phyloP scores from a whole-genome alignment of 1,139 yeast species.

The Suhomyces choctaworum region DNA sequence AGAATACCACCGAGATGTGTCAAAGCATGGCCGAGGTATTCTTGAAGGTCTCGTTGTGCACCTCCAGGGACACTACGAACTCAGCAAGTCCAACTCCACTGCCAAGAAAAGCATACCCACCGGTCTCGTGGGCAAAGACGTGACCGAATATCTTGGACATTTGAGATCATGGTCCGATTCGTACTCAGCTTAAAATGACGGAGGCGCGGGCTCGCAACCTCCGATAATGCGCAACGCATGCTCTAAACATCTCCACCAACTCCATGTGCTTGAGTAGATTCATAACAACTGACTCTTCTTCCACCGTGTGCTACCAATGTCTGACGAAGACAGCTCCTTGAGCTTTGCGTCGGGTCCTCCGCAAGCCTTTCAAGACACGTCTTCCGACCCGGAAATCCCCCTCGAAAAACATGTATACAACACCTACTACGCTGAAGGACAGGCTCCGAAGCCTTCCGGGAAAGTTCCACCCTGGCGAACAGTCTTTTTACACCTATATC shows the following conservation, averaged over 20 bases:
- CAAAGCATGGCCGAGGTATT: no score
- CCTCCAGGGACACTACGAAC: conserved; percentile 19
- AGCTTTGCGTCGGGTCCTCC: not conserved
- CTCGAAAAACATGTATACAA: not conserved
- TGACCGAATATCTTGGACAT: conserved; percentile 15
- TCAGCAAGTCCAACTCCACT: conserved; percentile 20
- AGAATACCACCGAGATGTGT: not conserved
- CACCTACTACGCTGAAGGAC: not conserved
- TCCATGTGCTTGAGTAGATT: no score
- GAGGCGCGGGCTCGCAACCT: not conserved
- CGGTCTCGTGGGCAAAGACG: conserved; percentile 20
- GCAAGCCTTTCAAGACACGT: not conserved
- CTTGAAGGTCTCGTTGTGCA: conserved; percentile 15
- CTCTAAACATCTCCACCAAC: not conserved
- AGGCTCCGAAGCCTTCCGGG: not conserved
- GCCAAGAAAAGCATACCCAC: conserved; percentile 24
- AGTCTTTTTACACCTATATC: conserved; percentile 17
- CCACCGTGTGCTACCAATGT: no score
- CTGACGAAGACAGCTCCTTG: not conserved
- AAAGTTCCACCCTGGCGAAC: conserved; percentile 17
- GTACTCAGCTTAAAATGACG: not conserved
- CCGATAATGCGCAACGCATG: not conserved
- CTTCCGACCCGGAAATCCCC: conserved; percentile 2
- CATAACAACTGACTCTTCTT: not conserved
- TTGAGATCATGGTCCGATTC: conserved; percentile 8